These are phyloP conservation scores for Cyclotella atomus DNA, from an alignment of 108 stramenopile genomes.

Conservation along the genomic window DNA sequence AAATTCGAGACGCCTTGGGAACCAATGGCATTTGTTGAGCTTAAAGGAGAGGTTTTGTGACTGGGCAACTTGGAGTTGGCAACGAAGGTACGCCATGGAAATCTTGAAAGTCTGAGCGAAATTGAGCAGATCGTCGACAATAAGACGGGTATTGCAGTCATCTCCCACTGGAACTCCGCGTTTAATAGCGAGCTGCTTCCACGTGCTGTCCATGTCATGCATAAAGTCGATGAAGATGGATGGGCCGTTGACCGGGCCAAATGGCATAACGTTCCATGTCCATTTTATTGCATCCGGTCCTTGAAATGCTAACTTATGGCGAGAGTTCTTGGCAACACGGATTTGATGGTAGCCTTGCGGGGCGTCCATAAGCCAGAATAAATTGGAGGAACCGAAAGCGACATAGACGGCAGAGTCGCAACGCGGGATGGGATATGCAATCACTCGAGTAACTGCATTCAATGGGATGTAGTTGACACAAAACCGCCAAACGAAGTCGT, in stretches of 20 bases:
- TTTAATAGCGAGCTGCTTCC: background rate
- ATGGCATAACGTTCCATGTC: conserved; percentile 7
- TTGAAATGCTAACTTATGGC: conserved; percentile 8
- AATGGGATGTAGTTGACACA: conserved; percentile 18
- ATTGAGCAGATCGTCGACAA: conserved; percentile 14
- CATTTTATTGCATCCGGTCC: conserved; percentile 16
- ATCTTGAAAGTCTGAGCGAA: background rate
- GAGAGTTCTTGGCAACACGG: background rate
- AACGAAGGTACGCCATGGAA: background rate
- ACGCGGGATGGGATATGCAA: conserved; percentile 18
- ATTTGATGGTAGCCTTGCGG: conserved; percentile 12
- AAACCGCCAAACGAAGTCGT: conserved; percentile 8
- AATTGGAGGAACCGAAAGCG: background rate
- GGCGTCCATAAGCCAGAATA: conserved; percentile 10
- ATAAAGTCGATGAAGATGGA: conserved; percentile 10
- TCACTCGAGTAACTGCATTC: background rate
- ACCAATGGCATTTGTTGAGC: conserved; percentile 10
- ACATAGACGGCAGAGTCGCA: conserved; percentile 9
- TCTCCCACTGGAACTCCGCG: background rate
- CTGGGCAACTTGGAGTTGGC: background rate
- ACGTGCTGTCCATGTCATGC: conserved; percentile 6
- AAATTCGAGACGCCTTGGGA: conserved; percentile 11
- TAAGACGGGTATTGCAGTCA: background rate
- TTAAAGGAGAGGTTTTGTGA: conserved; percentile 5
- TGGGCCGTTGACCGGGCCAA: conserved; percentile 20